Percentiles rank a stretch among this genome's conserved stretches.
phyloP scores from a whole-genome alignment of 2,329 filamentous ascomycete genomes.

The Exophiala phaeomuriformis region DNA sequence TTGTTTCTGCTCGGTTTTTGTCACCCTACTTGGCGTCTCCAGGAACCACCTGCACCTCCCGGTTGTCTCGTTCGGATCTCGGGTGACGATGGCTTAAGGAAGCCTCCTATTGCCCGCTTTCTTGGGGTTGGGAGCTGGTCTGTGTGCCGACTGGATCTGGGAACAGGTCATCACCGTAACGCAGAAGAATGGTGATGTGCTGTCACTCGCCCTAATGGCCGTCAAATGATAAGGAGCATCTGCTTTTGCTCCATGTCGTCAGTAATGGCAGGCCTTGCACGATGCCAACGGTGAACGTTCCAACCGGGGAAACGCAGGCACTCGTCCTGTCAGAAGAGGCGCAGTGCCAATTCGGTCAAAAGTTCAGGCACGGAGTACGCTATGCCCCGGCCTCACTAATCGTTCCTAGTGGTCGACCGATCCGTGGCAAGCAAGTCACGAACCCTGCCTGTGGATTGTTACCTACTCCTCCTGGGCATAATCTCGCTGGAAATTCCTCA shows the following conservation, averaged over 20 bases:
- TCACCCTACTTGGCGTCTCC: slow-evolving; percentile 17
- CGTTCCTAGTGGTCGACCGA: neutral
- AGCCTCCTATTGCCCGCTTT: neutral
- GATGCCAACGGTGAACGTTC: neutral
- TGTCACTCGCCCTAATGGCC: slow-evolving; percentile 1
- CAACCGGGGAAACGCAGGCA: slow-evolving; percentile 1
- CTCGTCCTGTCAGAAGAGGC: neutral
- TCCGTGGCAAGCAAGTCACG: neutral
- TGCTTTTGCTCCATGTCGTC: slow-evolving; percentile 1
- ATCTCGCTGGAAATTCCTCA: neutral
- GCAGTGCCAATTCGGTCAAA: slow-evolving; percentile 1
- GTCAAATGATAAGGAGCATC: neutral
- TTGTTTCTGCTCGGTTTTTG: slow-evolving; percentile 6
- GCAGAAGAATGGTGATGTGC: slow-evolving; percentile 1
- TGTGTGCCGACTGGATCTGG: neutral
- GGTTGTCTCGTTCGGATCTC: slow-evolving; percentile 1
- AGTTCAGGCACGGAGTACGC: neutral
- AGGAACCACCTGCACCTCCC: slow-evolving; percentile 1
- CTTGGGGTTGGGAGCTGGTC: neutral
- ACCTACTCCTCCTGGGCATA: neutral
- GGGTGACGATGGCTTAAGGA: neutral
- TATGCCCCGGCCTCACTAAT: neutral
- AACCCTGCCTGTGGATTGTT: neutral
- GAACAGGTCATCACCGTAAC: neutral
- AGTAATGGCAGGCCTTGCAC: neutral